A percentile compares a stretch with the other conserved stretches of the same genome.
These are phyloP conservation scores for Piper longum DNA, from an alignment of 164 flowering plant genomes.

Conservation along the genomic window DNA sequence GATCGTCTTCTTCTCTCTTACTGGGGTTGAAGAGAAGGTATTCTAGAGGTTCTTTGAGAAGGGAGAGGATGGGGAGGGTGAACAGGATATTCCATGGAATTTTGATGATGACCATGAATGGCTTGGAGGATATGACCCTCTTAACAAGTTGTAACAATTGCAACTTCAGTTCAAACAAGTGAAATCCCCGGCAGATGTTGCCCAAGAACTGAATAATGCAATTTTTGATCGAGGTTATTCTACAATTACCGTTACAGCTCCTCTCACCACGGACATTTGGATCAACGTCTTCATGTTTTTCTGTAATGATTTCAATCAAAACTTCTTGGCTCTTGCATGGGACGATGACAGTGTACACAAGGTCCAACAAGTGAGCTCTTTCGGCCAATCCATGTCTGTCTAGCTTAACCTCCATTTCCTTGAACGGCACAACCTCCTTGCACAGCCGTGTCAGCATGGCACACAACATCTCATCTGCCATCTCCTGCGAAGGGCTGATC, in stretches of 20 bases:
- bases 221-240: not conserved
- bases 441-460: constrained; percentile 23
- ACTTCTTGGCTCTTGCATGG: not conserved
- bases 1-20: not conserved
- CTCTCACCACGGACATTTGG: not conserved
- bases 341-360: constrained; percentile 15
- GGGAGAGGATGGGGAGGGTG: not conserved
- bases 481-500: constrained; percentile 4
- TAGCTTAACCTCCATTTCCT: constrained; percentile 1
- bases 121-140: constrained; percentile 2
- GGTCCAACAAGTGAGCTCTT: constrained; percentile 23
- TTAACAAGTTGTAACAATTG: not conserved
- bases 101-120: constrained; percentile 3
- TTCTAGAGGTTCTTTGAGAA: constrained; percentile 5
- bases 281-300: not conserved
- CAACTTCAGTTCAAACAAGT: not conserved
- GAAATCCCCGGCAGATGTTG: not conserved
- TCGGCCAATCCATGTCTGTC: not conserved
- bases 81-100: constrained; percentile 3
- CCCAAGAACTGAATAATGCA: not conserved
- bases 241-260: not conserved
- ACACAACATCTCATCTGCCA: constrained; percentile 12
- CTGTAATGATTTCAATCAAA: not conserved
- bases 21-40: not conserved
- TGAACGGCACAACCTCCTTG: constrained; percentile 26